Base-by-base conservation (phyloP, 495 filamentous ascomycete genomes). In the Podospora tetraspora region DNA sequence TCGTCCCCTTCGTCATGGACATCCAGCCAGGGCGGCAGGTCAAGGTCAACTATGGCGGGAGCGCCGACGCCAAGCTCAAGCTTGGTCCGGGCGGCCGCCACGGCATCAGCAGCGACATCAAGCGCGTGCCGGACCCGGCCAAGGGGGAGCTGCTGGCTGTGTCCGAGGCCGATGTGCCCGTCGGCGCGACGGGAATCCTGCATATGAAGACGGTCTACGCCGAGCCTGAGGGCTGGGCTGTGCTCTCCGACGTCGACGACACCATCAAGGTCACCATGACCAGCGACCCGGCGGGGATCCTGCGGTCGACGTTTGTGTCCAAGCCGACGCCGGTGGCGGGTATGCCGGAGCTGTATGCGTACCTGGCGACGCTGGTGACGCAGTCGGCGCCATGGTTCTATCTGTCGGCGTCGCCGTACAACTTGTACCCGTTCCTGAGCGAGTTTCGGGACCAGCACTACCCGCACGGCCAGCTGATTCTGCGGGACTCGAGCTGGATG, bases 211-310 rank as follows among this genome's bases (percentile, higher is more conserved):
- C 92, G 1, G 81, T 85, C 8, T 94, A 89, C 73, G 91, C 91
- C 0, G 87, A 85, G 25, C 87, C 91, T 1, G 85, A 92, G 68
- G 94, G 94, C 12, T 97, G 94, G 94, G 85, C 88, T 3, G 79
- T 98, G 6, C 89, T 98, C 67, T 95, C 91, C 37, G 94, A 98
- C 73, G 89, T 98, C 74, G 94, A 98, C 77, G 94, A 98, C 77
- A 95, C 94, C 3, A 96, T 97, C 82, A 97, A 98, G 79, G 82
- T 92, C 63, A 96, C 94, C 0, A 84, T 90, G 74, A 96, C 95
- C 3, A 86, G 87, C 57, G 87, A 90, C 59, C 86, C 91, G 1
- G 85, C 90, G 59, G 92, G 92, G 7, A 92, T 97, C 69, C 81
- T 97, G 5, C 84, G 86, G 37, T 90, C 90, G 12, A 98, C 94